A percentile compares a stretch with the other conserved stretches of the same genome.
These are phyloP conservation scores for Begonia loranthoides DNA, from an alignment of 306 rosid genomes.

Conservation along the genomic window DNA sequence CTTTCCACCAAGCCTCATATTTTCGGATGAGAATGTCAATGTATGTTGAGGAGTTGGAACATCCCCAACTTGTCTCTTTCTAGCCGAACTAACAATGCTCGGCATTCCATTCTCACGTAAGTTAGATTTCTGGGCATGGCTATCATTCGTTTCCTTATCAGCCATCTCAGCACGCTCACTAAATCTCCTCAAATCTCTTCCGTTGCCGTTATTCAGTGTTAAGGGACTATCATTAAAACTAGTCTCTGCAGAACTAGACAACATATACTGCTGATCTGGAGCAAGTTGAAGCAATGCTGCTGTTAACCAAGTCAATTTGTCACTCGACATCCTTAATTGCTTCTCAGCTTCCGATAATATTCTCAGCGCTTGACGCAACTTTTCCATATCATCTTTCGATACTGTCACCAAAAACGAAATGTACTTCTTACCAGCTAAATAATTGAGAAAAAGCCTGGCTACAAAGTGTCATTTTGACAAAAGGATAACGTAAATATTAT, in stretches of 20 bases:
- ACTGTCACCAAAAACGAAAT: constrained; percentile 20
- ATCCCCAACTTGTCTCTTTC: constrained; percentile 31
- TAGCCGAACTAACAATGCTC: constrained; percentile 33
- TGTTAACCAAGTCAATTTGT: constrained; percentile 89
- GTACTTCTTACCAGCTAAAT: no score
- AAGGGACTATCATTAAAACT: constrained; percentile 85
- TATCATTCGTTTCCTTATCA: no score
- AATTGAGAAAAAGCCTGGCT: no score
- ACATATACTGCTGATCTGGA: constrained; percentile 88
- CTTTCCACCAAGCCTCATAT: constrained; percentile 29
- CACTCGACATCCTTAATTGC: constrained; percentile 88
- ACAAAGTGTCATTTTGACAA: no score
- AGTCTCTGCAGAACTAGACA: constrained; percentile 75
- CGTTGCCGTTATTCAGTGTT: constrained; percentile 28
- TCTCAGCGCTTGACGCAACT: constrained; percentile 90
- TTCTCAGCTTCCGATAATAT: constrained; percentile 93
- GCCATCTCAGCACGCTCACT: constrained; percentile 6
- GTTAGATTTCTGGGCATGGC: no score
- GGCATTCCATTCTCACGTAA: constrained; percentile 14
- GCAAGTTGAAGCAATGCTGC: constrained; percentile 99
- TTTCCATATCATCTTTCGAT: constrained; percentile 91
- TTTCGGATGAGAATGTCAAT: constrained; percentile 15
- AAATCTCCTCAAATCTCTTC: constrained; percentile 22
- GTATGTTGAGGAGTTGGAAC: constrained; percentile 37
- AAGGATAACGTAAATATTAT: no score